Evolutionary conservation across 2,329 filamentous ascomycete genomes (phyloP).

Genomic region (Fusarium temperatum): DNA sequence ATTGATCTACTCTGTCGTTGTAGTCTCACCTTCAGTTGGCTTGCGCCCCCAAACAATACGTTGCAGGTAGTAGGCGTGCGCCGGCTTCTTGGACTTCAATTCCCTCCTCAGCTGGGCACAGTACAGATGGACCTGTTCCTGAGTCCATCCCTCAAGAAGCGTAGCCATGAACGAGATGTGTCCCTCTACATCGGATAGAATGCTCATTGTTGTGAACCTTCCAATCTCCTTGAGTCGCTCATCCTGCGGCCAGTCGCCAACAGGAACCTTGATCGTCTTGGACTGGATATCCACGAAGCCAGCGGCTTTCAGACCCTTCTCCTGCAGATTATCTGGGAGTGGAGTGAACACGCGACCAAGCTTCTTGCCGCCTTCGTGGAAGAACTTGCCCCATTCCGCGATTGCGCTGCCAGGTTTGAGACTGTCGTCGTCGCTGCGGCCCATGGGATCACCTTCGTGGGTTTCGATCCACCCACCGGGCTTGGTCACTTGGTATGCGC

Average conservation of each 20-base stretch:
- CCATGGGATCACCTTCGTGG: slow-evolving; percentile 41
- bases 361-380: slow-evolving; percentile 42
- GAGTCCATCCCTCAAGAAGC: slow-evolving; percentile 49
- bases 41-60: slow-evolving; percentile 41
- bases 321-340: slow-evolving; percentile 13
- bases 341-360: slow-evolving; percentile 44
- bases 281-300: slow-evolving; percentile 34
- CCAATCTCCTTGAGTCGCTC: slow-evolving; percentile 30
- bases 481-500: slow-evolving; percentile 60
- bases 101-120: slow-evolving; percentile 47
- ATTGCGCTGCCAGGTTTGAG: slow-evolving; percentile 41
- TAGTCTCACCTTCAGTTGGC: slow-evolving; percentile 1
- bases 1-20: neutral
- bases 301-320: slow-evolving; percentile 29
- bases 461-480: slow-evolving; percentile 61
- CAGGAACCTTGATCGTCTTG: slow-evolving; percentile 34
- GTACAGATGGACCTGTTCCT: slow-evolving; percentile 46
- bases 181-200: slow-evolving; percentile 50
- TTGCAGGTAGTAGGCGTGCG: slow-evolving; percentile 44
- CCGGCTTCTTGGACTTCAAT: slow-evolving; percentile 33
- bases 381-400: slow-evolving; percentile 40
- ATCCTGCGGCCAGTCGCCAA: slow-evolving; percentile 33
- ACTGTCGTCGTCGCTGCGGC: slow-evolving; percentile 44
- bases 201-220: slow-evolving; percentile 43
- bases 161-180: slow-evolving; percentile 45